These are phyloP conservation scores for Stephania yunnanensis DNA, from an alignment of 164 flowering plant genomes.

Conservation along the genomic window DNA sequence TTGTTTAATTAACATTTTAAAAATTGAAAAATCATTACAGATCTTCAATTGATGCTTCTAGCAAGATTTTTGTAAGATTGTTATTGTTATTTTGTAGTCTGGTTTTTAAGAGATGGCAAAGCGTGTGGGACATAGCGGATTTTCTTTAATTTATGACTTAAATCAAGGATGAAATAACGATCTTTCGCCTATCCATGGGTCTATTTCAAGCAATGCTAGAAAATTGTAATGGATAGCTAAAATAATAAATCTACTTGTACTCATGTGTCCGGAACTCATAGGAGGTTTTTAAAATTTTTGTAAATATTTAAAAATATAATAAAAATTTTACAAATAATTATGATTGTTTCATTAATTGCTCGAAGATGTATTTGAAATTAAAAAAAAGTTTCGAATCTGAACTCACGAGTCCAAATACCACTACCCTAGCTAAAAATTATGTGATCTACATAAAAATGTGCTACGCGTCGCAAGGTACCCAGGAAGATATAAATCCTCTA, in stretches of 20 bases:
- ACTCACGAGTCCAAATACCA: too few species aligned
- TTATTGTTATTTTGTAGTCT: neutral
- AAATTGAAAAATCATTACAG: too few species aligned
- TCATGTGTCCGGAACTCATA: too few species aligned
- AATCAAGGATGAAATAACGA: neutral
- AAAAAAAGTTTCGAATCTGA: too few species aligned
- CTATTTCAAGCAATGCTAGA: neutral
- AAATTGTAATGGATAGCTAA: neutral
- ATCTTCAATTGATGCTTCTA: neutral
- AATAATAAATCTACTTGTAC: too few species aligned
- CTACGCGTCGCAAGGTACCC: neutral
- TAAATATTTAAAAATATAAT: too few species aligned
- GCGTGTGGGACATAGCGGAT: neutral
- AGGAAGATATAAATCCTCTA: neutral
- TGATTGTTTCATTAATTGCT: too few species aligned
- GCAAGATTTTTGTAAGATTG: neutral
- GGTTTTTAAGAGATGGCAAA: neutral
- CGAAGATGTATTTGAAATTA: too few species aligned
- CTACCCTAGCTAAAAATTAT: neutral
- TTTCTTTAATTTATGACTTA: neutral
- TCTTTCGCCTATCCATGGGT: neutral
- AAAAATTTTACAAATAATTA: too few species aligned
- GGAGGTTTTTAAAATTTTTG: too few species aligned
- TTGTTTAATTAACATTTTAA: neutral
- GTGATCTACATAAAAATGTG: neutral